These are phyloP conservation scores for Raffaelea albimanens DNA, from an alignment of 2,329 filamentous ascomycete genomes.

Conservation along the genomic window DNA sequence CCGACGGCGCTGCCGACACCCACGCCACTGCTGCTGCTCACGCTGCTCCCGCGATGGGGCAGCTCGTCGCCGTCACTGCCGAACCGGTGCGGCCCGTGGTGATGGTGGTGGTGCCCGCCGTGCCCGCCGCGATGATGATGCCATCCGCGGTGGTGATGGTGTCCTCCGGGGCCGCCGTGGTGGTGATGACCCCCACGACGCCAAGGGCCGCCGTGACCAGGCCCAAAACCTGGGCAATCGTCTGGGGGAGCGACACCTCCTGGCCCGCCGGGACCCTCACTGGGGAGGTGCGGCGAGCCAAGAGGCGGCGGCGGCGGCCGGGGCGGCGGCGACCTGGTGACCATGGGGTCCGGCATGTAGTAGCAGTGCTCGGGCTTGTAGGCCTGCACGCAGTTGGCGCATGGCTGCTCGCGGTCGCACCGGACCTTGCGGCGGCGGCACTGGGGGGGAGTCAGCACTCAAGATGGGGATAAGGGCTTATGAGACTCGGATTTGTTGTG, in stretches of 20 bases:
- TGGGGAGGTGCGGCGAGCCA: neutral
- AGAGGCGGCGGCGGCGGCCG: neutral
- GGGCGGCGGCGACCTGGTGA: slow-evolving; percentile 5
- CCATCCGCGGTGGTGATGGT: too few relatives aligned
- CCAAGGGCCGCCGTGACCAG: too few relatives aligned
- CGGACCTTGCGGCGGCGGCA: slow-evolving; percentile 34
- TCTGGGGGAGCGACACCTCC: too few relatives aligned
- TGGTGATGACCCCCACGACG: too few relatives aligned
- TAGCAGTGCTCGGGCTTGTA: slow-evolving; percentile 12
- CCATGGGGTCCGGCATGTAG: slow-evolving; percentile 14
- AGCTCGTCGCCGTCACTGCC: neutral
- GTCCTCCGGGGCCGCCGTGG: too few relatives aligned
- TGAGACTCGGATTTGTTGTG: too few relatives aligned
- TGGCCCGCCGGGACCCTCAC: too few relatives aligned
- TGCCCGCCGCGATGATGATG: neutral
- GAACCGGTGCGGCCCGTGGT: neutral
- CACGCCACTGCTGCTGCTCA: neutral
- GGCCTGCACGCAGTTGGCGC: slow-evolving; percentile 30
- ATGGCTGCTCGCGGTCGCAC: slow-evolving; percentile 31
- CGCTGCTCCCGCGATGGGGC: too few relatives aligned
- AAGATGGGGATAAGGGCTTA: neutral
- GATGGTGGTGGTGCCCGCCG: neutral
- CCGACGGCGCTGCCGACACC: neutral
- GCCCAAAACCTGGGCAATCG: too few relatives aligned
- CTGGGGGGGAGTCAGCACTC: slow-evolving; percentile 11